Percentiles rank a stretch among this genome's conserved stretches.
phyloP scores from a whole-genome alignment of 2,329 filamentous ascomycete species.

The Ophiognomonia clavigignenti-juglandacearum region DNA sequence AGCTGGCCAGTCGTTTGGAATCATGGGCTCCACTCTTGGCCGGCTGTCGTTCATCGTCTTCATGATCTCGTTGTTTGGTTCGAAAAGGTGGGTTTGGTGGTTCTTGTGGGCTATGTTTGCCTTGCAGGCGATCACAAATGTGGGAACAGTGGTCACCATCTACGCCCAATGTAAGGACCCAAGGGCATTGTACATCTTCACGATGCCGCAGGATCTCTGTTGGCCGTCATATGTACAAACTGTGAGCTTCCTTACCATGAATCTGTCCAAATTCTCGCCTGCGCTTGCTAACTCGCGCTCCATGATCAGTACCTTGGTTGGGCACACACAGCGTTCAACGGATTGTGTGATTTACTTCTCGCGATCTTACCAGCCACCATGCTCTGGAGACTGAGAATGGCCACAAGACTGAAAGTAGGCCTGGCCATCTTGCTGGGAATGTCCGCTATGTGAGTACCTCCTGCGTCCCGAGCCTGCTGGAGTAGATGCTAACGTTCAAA shows the following conservation, averaged over 20 bases:
- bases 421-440: conserved; percentile 7
- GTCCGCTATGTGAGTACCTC: conserved; percentile 3
- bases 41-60: conserved; percentile 9
- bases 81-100: neutral
- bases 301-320: conserved; percentile 4
- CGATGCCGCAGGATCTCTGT: neutral
- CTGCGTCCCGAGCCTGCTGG: neutral
- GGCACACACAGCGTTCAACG: conserved; percentile 10
- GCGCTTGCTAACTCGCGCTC: neutral
- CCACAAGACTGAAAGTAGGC: conserved; percentile 6
- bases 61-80: conserved; percentile 5
- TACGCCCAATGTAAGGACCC: conserved; percentile 9
- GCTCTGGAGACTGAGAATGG: conserved; percentile 8
- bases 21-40: conserved; percentile 9
- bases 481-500: neutral
- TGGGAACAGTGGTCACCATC: conserved; percentile 2
- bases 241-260: neutral
- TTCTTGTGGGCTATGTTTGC: conserved; percentile 1
- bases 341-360: conserved; percentile 2
- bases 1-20: conserved; percentile 6
- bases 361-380: conserved; percentile 3
- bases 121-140: conserved; percentile 4
- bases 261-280: neutral
- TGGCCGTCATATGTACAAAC: conserved; percentile 8
- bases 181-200: conserved; percentile 6